Evolutionary conservation across 768 basidiomycete genomes (phyloP), one percentile per base, ranked within the genome.

Genomic region (Steccherinum ochraceum): DNA sequence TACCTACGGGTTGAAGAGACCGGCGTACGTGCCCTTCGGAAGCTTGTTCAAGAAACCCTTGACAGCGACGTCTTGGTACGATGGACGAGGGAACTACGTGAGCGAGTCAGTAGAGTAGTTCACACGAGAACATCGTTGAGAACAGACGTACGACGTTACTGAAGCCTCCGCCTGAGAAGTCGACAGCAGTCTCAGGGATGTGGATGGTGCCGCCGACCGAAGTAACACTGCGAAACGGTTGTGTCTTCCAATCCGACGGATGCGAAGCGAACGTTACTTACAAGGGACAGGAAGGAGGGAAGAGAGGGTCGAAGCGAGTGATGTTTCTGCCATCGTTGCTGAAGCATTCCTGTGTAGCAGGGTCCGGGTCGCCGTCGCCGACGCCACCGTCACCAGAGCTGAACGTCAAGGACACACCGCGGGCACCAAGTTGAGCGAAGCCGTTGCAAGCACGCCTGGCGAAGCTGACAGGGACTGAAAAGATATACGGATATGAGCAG

Each of bases 131-230:
- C 30, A 35, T 7, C 16, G 30, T 16, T 16, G 30, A 35, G 30
- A 16, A 35, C 30, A n/a, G n/a, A 71, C 75, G 55, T 12, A 84
- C 83, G 48, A 79, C 78, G 54, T 84, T 72, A 61, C 84, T 86
- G 68, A 88, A 89, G 2, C 86, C 86, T 27, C 86, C 86, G 1
- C 84, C 83, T 12, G 83, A 86, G 69, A 86, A 83, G 55, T 48
- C 62, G 0, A 74, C 77, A 0, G 79, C 80, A 12, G 71, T 71
- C 62, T 89, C 86, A 0, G 83, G 85, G 46, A 84, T 66, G 39
- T 56, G 51, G 20, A 63, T 64, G 1, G 86, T 88, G 7, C 79
- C 87, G 5, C 87, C 87, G 2, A 90, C 86, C 2, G 82, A 54
- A 3, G 87, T 90, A 18, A 87, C 82, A 54, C 86, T 88, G 20